A percentile compares a stretch with the other conserved stretches of the same genome.
Conservation (phyloP, 257 asterid species). For the Petrea volubilis region DNA sequence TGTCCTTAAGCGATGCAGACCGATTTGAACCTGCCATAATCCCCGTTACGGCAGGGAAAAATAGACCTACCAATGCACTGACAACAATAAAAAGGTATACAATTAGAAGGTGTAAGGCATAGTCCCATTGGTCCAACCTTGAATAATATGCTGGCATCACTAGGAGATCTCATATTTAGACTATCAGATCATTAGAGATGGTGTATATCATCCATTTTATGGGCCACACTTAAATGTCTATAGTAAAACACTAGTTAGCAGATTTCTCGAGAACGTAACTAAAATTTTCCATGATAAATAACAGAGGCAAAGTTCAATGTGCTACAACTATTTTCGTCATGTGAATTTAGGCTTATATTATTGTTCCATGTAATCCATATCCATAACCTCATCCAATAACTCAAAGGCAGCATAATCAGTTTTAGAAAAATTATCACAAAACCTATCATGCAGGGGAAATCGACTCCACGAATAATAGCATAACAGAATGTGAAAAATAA, state of each 20-base stretch:
- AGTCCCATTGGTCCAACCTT: slow-evolving; percentile 16
- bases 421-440: not conserved
- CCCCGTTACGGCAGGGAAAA: slow-evolving; percentile 99
- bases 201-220: slow-evolving; percentile 19
- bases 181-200: slow-evolving; percentile 19
- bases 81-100: slow-evolving; percentile 32
- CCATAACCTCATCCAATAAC: slow-evolving; percentile 5
- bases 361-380: slow-evolving; percentile 1
- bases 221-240: not conserved
- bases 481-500: not conserved
- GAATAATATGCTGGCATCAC: slow-evolving; percentile 12
- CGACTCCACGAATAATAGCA: not conserved
- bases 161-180: slow-evolving; percentile 13
- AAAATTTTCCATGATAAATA: slow-evolving; percentile 5
- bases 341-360: not conserved
- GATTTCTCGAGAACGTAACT: slow-evolving; percentile 1
- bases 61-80: slow-evolving; percentile 99
- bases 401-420: slow-evolving; percentile 5
- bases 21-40: slow-evolving; percentile 99
- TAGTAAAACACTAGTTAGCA: slow-evolving; percentile 1
- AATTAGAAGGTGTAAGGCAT: slow-evolving; percentile 40
- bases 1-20: slow-evolving; percentile 96
- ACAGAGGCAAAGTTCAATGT: not conserved
- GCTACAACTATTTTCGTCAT: not conserved
- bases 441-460: not conserved